phyloP scores from a whole-genome alignment of 345 rosid species.

The Erysimum cheiranthoides region DNA sequence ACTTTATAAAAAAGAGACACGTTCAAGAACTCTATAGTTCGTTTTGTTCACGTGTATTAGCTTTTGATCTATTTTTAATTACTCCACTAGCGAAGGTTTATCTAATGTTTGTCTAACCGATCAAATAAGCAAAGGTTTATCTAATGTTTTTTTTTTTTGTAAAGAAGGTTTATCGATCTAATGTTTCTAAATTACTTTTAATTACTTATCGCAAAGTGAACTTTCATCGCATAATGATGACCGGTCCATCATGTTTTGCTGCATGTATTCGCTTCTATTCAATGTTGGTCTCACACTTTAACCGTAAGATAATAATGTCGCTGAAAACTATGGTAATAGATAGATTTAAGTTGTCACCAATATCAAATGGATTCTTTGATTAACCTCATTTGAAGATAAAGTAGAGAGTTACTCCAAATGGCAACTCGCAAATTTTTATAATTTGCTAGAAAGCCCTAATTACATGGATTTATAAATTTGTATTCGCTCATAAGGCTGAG shows the following conservation, averaged over 20 bases:
- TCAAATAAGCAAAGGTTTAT: constrained; percentile 26
- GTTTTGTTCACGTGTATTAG: constrained; percentile 45
- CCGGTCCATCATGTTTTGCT: constrained; percentile 18
- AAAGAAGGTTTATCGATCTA: too few species aligned
- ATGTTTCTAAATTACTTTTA: constrained; percentile 16
- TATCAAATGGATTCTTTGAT: too few species aligned
- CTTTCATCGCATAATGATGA: constrained; percentile 21
- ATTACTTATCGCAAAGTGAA: constrained; percentile 19
- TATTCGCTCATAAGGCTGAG: too few species aligned
- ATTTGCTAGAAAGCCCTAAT: too few species aligned
- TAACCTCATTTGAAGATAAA: too few species aligned
- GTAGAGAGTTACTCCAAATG: too few species aligned
- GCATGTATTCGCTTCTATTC: background rate
- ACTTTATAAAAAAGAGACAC: constrained; percentile 37
- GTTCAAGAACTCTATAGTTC: constrained; percentile 32
- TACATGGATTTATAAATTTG: too few species aligned
- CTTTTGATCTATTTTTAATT: constrained; percentile 30
- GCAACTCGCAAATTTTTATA: too few species aligned
- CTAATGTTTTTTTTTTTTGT: too few species aligned
- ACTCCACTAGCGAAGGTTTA: constrained; percentile 16
- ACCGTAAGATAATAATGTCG: background rate
- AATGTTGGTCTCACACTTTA: background rate
- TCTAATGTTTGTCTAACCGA: constrained; percentile 6
- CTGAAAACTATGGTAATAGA: background rate
- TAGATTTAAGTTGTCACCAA: too few species aligned